Evolutionary conservation across 2,329 filamentous ascomycete genomes (phyloP), one percentile per base, ranked within the genome.

Genomic region (Grosmannia serpens): DNA sequence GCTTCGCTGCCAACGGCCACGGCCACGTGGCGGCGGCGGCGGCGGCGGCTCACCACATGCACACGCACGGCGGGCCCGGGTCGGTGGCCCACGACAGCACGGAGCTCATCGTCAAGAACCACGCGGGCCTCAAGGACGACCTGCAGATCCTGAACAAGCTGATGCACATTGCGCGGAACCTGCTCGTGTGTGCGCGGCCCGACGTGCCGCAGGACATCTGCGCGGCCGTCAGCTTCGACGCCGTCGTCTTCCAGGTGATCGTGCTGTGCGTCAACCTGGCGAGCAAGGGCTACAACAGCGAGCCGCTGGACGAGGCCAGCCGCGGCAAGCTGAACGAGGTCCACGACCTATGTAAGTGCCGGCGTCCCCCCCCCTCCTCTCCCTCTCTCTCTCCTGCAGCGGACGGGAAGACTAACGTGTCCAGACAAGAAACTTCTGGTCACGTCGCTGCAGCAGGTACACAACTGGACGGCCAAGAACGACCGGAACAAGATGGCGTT

Each of bases 401-500:
- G 26, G 8, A 2, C 49, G 4, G n/a, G 46, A 2, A 2, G 20
- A 8, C 22, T 24, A 26, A 49, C 46, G 4, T 26, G 3, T 26
- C 3, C 57, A 85, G 82, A 83, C 68, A 86, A 87, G 64, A 86
- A 85, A 65, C 71, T 87, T 1, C 73, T 87, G 2, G 83, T 87
- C 2, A 86, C 83, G 0, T 82, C 81, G 2, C 70, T 87, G 15
- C 84, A 87, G 65, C 83, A 86, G 67, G 80, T 82, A 2, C 83
- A 86, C 63, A 87, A 87, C 67, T 86, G 84, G 82, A 84, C 82
- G 1, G 83, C 83, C 58, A 85, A 85, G 61, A 84, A 86, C 64
- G 83, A 86, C 65, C 74, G 84, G 41, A 86, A 86, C 69, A 87
- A 87, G 67, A 86, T 86, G 82, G 77, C 80, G 0, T 86, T 87